These are phyloP conservation scores for Parsonsia alboflavescens DNA, from an alignment of 257 asterid genomes.

Conservation along the genomic window DNA sequence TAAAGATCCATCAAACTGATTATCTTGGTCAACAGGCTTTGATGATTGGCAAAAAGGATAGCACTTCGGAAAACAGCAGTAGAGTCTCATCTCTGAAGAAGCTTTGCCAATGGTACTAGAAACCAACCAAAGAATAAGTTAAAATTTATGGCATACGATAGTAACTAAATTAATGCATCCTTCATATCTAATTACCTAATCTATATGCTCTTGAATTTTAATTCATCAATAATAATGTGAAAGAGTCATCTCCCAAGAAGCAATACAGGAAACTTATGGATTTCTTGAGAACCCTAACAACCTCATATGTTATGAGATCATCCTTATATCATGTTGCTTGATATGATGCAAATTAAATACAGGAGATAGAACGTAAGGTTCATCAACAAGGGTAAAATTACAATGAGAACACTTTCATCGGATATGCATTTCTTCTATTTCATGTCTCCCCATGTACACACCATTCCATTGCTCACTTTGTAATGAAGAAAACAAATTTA, in stretches of 20 bases:
- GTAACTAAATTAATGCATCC: not conserved
- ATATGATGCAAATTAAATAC: not conserved
- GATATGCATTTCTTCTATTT: not conserved
- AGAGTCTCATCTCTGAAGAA: slow-evolving; percentile 82
- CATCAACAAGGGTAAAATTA: not conserved
- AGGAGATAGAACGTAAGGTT: not conserved
- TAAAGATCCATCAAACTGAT: slow-evolving; percentile 39
- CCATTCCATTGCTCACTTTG: not conserved
- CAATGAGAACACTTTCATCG: slow-evolving; percentile 1
- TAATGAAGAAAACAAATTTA: not conserved
- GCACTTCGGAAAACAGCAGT: slow-evolving; percentile 53
- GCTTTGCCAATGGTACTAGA: slow-evolving; percentile 82
- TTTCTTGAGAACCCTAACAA: not conserved
- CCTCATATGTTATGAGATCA: not conserved
- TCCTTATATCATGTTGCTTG: not conserved
- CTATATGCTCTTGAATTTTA: not conserved
- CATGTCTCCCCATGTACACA: not conserved
- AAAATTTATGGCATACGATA: not conserved
- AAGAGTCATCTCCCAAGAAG: not conserved
- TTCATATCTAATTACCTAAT: not conserved
- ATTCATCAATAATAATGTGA: not conserved
- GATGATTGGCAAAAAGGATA: slow-evolving; percentile 22
- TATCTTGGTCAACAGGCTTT: slow-evolving; percentile 30
- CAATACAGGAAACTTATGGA: not conserved
- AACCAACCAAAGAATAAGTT: slow-evolving; percentile 8